A percentile compares a stretch with the other conserved stretches of the same genome.
phyloP scores from a whole-genome alignment of 2,329 filamentous ascomycete genomes.

The Fusarium sterilihyphosum region DNA sequence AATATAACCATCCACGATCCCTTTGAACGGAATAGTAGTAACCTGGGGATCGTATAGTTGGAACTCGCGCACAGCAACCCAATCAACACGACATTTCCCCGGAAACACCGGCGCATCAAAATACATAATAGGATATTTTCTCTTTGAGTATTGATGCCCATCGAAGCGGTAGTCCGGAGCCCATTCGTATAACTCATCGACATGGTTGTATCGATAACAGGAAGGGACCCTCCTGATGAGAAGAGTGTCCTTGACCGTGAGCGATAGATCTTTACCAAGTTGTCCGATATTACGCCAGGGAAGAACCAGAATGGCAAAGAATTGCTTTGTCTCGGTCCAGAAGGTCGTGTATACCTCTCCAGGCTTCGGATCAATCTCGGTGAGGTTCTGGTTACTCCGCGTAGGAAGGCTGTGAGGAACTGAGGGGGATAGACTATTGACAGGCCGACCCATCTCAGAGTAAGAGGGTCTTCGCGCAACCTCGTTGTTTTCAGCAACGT shows the following conservation, averaged over 20 bases:
- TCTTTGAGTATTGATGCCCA: too few species aligned
- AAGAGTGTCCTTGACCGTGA: background rate
- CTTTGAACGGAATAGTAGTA: background rate
- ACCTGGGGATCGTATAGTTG: background rate
- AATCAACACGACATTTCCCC: background rate
- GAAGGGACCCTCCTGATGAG: background rate
- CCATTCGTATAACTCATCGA: background rate
- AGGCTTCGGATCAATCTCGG: background rate
- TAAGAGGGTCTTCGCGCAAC: background rate
- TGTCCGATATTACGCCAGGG: background rate
- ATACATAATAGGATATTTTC: slow-evolving; percentile 13
- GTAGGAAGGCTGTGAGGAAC: background rate
- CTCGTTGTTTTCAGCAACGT: background rate
- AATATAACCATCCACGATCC: background rate
- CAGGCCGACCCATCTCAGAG: background rate
- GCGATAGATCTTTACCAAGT: background rate
- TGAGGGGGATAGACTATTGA: background rate
- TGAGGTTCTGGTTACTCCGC: background rate
- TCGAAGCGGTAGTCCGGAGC: too few species aligned
- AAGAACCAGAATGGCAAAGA: background rate
- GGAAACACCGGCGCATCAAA: slow-evolving; percentile 1
- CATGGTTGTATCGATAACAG: background rate
- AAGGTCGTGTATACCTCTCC: background rate
- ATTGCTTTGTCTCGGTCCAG: background rate
- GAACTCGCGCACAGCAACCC: background rate